Percentiles rank a stretch among this genome's conserved stretches.
These are phyloP conservation scores for Russula abietina DNA, from an alignment of 768 basidiomycete species.

Conservation along the genomic window DNA sequence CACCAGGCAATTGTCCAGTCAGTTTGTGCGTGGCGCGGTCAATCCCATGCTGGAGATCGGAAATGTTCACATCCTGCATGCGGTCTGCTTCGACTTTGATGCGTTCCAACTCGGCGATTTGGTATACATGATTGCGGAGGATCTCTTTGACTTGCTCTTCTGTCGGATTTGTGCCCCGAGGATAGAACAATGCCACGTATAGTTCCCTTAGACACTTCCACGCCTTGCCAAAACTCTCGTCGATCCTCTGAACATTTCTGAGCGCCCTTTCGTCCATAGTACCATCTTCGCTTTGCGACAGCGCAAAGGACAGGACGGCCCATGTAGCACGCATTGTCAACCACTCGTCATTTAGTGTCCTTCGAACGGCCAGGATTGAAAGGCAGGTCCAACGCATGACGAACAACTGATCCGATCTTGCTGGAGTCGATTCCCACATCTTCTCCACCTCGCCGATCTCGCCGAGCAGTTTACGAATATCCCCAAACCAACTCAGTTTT, in stretches of 20 bases:
- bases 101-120: constrained; percentile 5
- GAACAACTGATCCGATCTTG: constrained; percentile 5
- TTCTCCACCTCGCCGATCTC: not conserved
- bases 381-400: constrained; percentile 19
- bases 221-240: constrained; percentile 6
- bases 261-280: not conserved
- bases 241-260: constrained; percentile 7
- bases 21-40: not conserved
- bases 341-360: not conserved
- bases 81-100: not conserved
- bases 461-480: not conserved
- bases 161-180: not conserved
- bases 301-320: not conserved
- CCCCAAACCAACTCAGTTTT: constrained; percentile 1
- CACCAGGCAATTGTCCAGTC: constrained; percentile 1
- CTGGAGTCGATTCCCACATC: not conserved
- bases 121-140: not conserved
- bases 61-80: not conserved
- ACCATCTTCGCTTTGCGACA: not conserved
- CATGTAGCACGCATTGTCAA: not conserved
- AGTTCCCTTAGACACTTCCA: not conserved
- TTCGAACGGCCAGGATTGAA: constrained; percentile 3
- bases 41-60: not conserved
- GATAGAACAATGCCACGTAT: not conserved
- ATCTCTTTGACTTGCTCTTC: constrained; percentile 4